Conservation (phyloP, 2,329 filamentous ascomycete species). For the Fusarium sororula region DNA sequence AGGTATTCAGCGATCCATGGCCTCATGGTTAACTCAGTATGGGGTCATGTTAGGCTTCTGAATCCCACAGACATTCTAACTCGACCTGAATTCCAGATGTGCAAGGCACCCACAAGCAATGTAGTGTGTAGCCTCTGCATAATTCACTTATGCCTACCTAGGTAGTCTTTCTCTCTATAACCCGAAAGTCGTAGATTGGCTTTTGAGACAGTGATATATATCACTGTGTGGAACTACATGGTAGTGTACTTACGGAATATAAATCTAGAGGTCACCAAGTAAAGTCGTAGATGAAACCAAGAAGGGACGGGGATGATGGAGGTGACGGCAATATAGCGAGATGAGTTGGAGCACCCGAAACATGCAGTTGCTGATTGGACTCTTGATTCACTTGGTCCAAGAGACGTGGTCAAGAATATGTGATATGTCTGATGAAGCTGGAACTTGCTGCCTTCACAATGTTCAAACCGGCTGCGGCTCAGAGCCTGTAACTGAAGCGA, state of each 20-base stretch:
- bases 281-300: neutral
- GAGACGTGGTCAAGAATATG: neutral
- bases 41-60: neutral
- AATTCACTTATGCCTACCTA: neutral
- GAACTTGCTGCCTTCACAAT: neutral
- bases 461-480: neutral
- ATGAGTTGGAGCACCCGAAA: neutral
- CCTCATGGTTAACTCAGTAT: neutral
- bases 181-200: neutral
- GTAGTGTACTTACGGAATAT: neutral
- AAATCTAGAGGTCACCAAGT: neutral
- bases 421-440: neutral
- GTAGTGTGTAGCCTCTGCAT: neutral
- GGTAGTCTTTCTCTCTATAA: neutral
- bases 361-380: neutral
- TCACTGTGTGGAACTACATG: neutral
- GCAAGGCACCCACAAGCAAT: neutral
- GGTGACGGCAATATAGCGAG: neutral
- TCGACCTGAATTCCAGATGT: neutral
- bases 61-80: neutral
- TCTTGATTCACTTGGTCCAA: no score
- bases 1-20: neutral
- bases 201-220: neutral
- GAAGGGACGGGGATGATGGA: neutral
- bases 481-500: neutral